A percentile compares a stretch with the other conserved stretches of the same genome.
Conservation (phyloP, 768 basidiomycete genomes). For the Calocera viscosa region DNA sequence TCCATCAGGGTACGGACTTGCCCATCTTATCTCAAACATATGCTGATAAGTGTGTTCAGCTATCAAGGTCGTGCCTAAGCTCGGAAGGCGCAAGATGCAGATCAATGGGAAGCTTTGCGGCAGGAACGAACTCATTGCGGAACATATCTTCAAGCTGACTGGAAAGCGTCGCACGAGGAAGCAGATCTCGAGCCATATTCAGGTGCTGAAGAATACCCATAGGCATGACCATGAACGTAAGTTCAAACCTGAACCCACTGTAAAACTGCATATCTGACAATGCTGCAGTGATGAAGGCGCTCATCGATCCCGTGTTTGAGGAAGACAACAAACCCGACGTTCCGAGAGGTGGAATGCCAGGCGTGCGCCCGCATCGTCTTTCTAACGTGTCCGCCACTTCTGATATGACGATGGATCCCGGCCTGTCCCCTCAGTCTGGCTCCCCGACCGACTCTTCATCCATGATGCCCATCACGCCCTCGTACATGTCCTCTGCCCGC, state of each 20-base stretch:
- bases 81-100: conserved; percentile 25
- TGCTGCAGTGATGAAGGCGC: background rate
- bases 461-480: conserved; percentile 7
- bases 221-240: conserved; percentile 18
- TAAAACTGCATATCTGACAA: background rate
- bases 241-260: background rate
- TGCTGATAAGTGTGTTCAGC: conserved; percentile 11
- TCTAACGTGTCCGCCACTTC: conserved; percentile 5
- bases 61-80: conserved; percentile 18
- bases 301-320: conserved; percentile 3
- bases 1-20: conserved; percentile 19
- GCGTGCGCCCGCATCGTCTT: conserved; percentile 8
- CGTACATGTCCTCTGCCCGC: conserved; percentile 3
- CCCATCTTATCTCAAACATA: background rate
- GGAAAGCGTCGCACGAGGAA: conserved; percentile 24
- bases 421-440: conserved; percentile 2
- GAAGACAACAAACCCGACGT: background rate
- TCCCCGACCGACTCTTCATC: background rate
- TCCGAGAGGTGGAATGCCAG: background rate
- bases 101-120: conserved; percentile 27
- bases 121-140: conserved; percentile 28
- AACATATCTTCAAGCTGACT: conserved; percentile 23
- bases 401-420: conserved; percentile 3
- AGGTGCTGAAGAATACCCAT: conserved; percentile 26
- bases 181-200: conserved; percentile 29